A percentile compares a stretch with the other conserved stretches of the same genome.
Evolutionary conservation across 331 rosid genomes (phyloP).

Genomic region (Cydonia oblonga): DNA sequence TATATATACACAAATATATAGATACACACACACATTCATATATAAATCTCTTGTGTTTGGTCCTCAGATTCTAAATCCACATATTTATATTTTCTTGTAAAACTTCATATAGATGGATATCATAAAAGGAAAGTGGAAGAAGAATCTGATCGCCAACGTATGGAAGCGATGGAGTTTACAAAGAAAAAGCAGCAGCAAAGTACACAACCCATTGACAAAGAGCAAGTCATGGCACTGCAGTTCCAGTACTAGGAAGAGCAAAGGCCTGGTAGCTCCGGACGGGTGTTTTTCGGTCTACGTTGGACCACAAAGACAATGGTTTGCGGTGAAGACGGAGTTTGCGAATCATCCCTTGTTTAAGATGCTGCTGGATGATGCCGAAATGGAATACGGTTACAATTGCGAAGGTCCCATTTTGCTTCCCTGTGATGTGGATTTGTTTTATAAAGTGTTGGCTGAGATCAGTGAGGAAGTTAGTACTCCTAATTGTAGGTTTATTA

Average conservation of each 20-base stretch:
- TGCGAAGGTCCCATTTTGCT: constrained; percentile 59
- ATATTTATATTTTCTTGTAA: neutral
- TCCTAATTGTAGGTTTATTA: constrained; percentile 5
- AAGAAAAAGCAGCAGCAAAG: neutral
- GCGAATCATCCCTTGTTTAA: constrained; percentile 58
- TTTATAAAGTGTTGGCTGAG: constrained; percentile 35
- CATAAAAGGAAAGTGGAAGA: constrained; percentile 12
- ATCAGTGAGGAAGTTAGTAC: constrained; percentile 6
- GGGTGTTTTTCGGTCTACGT: constrained; percentile 60
- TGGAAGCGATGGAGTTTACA: constrained; percentile 14
- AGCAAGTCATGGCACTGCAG: constrained; percentile 4
- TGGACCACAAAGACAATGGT: constrained; percentile 40
- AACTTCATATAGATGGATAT: constrained; percentile 9
- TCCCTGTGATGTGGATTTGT: constrained; percentile 52
- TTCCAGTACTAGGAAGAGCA: neutral
- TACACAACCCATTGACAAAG: neutral
- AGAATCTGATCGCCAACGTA: constrained; percentile 10
- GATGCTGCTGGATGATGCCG: constrained; percentile 54
- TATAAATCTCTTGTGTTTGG: neutral
- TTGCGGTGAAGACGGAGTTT: constrained; percentile 34
- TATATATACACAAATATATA: neutral
- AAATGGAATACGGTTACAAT: constrained; percentile 42
- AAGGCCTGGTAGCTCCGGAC: constrained; percentile 25
- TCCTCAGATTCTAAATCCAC: neutral
- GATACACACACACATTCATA: too few species aligned